Conservation (phyloP, 495 filamentous ascomycete genomes). For the Neurospora sp. region DNA sequence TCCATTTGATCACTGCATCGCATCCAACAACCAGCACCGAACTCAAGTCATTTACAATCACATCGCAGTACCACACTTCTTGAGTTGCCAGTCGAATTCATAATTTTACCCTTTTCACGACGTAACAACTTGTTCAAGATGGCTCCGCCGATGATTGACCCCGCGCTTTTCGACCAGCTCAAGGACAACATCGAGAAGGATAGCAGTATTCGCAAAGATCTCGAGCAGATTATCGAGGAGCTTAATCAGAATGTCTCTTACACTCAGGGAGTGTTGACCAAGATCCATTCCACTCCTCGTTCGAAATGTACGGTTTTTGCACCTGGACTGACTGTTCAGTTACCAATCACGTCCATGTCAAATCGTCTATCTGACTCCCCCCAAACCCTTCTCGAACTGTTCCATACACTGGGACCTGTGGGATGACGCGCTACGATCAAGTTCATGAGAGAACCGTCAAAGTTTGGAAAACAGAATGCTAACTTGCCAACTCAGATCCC, state of each 20-base stretch:
- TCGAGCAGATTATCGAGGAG: constrained; percentile 67
- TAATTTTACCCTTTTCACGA: too few relatives aligned
- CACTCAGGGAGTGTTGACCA: constrained; percentile 71
- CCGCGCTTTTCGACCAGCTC: constrained; percentile 75
- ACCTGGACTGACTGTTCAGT: neutral
- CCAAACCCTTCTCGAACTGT: neutral
- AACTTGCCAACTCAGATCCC: constrained; percentile 3
- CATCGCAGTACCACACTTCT: neutral
- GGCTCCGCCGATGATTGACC: constrained; percentile 51
- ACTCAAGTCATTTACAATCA: neutral
- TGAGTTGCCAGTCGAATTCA: neutral
- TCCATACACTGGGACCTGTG: neutral
- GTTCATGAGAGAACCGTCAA: neutral
- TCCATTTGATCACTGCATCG: neutral
- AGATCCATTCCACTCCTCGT: constrained; percentile 77
- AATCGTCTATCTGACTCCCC: neutral
- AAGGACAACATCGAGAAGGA: constrained; percentile 89
- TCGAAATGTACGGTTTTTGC: constrained; percentile 51
- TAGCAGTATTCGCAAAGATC: constrained; percentile 64
- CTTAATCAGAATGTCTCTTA: constrained; percentile 56
- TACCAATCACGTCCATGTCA: neutral
- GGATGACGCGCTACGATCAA: neutral
- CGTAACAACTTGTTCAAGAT: constrained; percentile 8
- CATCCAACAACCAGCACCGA: neutral
- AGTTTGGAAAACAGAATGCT: neutral